Evolutionary conservation across 805 yeast species (phyloP).

Genomic region (Candida xyloterini): DNA sequence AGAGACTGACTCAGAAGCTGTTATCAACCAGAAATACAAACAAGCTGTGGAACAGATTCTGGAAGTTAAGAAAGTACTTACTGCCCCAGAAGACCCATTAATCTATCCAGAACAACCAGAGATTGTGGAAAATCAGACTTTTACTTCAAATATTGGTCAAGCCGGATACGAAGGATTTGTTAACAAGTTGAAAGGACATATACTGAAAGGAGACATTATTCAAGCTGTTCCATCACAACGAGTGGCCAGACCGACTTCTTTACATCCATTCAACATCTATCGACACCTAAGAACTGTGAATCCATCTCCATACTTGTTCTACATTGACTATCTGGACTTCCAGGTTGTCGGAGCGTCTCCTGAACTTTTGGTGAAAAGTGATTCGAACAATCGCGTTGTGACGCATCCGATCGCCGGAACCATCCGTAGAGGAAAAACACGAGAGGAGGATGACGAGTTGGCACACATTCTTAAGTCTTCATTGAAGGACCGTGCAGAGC

Average conservation of each 20-base stretch:
- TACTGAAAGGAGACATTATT: conserved; percentile 87
- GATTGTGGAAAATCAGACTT: conserved; percentile 63
- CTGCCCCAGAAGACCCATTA: conserved; percentile 41
- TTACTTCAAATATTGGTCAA: conserved; percentile 88
- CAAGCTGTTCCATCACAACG: conserved; percentile 99
- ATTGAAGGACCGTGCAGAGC: conserved; percentile 94
- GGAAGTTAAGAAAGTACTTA: conserved; percentile 48
- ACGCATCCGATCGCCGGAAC: conserved; percentile 99
- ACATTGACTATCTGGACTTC: conserved; percentile 86
- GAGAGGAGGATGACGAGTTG: conserved; percentile 84
- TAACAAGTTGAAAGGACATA: conserved; percentile 68
- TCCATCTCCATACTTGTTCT: conserved; percentile 96
- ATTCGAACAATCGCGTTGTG: conserved; percentile 64
- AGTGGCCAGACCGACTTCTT: conserved; percentile 88
- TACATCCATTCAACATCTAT: conserved; percentile 96
- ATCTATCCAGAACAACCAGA: conserved; percentile 73
- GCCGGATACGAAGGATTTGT: conserved; percentile 91
- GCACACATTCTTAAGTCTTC: conserved; percentile 74
- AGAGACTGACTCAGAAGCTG: conserved; percentile 28
- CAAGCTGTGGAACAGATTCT: conserved; percentile 57
- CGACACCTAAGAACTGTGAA: conserved; percentile 92
- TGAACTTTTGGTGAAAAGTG: conserved; percentile 84
- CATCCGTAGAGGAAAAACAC: conserved; percentile 81
- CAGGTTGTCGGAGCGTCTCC: conserved; percentile 98
- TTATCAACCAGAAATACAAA: conserved; percentile 45